phyloP scores from a whole-genome alignment of 257 asterid species.

The Solanum ahanhuiri region DNA sequence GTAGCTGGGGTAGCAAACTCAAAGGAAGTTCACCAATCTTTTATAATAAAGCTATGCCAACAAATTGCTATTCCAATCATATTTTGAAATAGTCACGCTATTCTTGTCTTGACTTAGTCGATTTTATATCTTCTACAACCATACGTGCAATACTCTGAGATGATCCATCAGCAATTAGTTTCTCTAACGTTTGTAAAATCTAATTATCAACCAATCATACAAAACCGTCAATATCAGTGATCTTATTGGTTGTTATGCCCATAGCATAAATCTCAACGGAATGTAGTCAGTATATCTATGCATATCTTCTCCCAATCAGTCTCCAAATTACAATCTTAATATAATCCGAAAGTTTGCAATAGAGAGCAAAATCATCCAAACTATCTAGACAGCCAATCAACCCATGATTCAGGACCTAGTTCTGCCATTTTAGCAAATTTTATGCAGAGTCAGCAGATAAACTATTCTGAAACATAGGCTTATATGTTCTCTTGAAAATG shows the following conservation, averaged over 20 bases:
- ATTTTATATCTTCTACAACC: not conserved
- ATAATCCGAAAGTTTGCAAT: not conserved
- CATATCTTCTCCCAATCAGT: not conserved
- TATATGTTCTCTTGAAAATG: not conserved
- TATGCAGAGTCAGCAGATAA: not conserved
- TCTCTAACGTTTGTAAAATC: not conserved
- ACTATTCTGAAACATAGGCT: not conserved
- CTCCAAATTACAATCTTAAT: not conserved
- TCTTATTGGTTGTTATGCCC: not conserved
- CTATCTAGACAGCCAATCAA: not conserved
- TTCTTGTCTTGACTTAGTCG: not conserved
- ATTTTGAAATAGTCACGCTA: not conserved
- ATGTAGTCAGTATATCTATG: not conserved
- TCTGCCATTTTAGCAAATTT: not conserved
- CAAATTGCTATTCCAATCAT: not conserved
- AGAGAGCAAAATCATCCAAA: not conserved
- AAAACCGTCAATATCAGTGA: not conserved
- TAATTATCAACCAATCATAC: not conserved
- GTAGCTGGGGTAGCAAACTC: not conserved
- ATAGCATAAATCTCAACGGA: not conserved
- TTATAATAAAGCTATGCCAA: not conserved
- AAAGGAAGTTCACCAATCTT: not conserved
- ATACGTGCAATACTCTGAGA: not conserved
- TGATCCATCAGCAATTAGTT: not conserved
- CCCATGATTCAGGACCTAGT: not conserved